Evolutionary conservation across 306 rosid species (phyloP), one percentile per base, ranked within the genome.

Genomic region (Corylus americana): DNA sequence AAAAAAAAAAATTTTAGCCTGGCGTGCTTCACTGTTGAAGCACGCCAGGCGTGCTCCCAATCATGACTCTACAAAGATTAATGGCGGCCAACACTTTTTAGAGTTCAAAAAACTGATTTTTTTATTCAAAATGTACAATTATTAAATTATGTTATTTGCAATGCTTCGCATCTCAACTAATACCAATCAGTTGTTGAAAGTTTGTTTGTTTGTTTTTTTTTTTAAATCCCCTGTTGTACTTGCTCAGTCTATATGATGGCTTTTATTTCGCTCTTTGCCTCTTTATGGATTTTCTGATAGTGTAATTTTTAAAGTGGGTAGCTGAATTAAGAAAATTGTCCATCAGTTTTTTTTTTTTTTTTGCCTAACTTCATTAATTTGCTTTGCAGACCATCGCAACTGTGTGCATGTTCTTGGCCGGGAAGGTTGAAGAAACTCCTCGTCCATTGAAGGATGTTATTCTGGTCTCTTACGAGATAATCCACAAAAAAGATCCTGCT

Each of bases 351-450:
- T 71, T 22, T 31, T 71, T 22, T 22, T 75, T 81, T 58, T 27
- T 81, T 78, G 70, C 42, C 77, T 82, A 75, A 84, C 74, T 82
- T 73, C 67, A 64, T 78, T 74, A 31, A 73, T 78, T 62, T 86
- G 87, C 83, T 83, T 81, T 77, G 85, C 94, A 96, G 99, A 96
- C 91, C 72, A 88, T 96, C 74, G 98, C 99, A 74, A 96, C 99
- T 22, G 94, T 88, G 70, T 96, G 99, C 84, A 96, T 96, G 99
- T 96, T 96, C 88, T 98, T 96, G 75, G 98, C 99, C 71, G 99
- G 99, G 80, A 96, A 93, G 87, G 99, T 96, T 79, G 99, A 96
- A 87, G 99, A 96, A 89, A 91, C 96, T 73, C 99, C 99, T 25
- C 98, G 99, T 70, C 99, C 98, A 5, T 81, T 96, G 66, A 91